Evolutionary conservation across 306 rosid genomes (phyloP).

Genomic region (Prunus armeniaca): DNA sequence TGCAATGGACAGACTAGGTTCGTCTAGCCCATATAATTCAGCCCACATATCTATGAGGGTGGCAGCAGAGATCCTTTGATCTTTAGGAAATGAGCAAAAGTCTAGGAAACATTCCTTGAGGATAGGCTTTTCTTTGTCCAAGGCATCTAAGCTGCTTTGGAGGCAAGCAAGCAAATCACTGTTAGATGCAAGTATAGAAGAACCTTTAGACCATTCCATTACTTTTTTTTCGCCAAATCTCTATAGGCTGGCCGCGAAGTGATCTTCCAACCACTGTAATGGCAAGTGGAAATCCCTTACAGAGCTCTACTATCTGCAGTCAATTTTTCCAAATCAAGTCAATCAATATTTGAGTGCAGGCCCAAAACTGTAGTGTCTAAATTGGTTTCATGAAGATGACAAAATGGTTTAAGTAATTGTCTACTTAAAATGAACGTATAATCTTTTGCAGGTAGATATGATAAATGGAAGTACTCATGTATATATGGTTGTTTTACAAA

Average conservation of each 20-base stretch:
- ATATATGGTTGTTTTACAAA: no score
- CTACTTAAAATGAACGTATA: neutral
- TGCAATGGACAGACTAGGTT: slow-evolving; percentile 36
- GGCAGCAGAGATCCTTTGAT: slow-evolving; percentile 50
- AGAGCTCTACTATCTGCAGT: slow-evolving; percentile 48
- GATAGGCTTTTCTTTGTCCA: slow-evolving; percentile 13
- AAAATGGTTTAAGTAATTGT: neutral
- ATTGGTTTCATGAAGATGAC: slow-evolving; percentile 23
- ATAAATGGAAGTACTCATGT: neutral
- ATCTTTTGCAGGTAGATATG: neutral
- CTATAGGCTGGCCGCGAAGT: slow-evolving; percentile 15
- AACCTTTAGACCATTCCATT: slow-evolving; percentile 21
- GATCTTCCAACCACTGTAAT: slow-evolving; percentile 40
- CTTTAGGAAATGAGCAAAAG: slow-evolving; percentile 63
- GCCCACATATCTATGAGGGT: slow-evolving; percentile 60
- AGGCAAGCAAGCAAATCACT: slow-evolving; percentile 30
- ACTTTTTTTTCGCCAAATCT: slow-evolving; percentile 33
- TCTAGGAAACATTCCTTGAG: slow-evolving; percentile 56
- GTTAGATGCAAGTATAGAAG: slow-evolving; percentile 24
- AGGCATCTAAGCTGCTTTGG: slow-evolving; percentile 36
- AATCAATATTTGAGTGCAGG: neutral
- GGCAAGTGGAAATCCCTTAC: slow-evolving; percentile 51
- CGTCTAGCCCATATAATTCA: slow-evolving; percentile 37
- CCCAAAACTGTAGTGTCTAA: neutral
- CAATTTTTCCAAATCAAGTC: neutral